Base-by-base conservation (phyloP, 352 stramenopile genomes). In the Blastocystis sp. region DNA sequence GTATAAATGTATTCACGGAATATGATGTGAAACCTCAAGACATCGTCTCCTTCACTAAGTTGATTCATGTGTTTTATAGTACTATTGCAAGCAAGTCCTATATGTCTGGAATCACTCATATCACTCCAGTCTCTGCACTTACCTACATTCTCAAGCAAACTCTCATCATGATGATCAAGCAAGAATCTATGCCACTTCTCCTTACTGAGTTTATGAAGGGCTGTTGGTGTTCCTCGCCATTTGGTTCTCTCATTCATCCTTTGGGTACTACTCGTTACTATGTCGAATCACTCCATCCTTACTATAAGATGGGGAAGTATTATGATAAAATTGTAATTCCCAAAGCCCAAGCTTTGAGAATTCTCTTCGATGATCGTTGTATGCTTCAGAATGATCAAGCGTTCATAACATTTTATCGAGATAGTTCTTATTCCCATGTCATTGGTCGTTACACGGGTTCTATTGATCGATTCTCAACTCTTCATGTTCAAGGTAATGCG, bases 91-190 rank as follows among this genome's bases (percentile, higher is more conserved):
- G 30, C 37, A 76, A 79, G 60, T 76, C 58, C 0, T 56, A 76
- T n/a, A 68, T 89, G 3, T 40, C 78, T 35, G 40, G 40, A 19
- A 30, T 58, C 1, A 79, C 27, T 22, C 60, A 76, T 53, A 60
- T 89, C 37, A 89, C 78, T 30, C 78, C 78, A 13, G 22, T n/a
- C 5, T 89, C 78, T 7, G 60, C 78, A 0, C 78, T 89, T 17
- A 89, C 53, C 2, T 89, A 66, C 48, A 89, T 89, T 51, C 54
- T 79, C 2, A 89, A 89, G 54, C 60, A 89, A 24, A 89, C 78
- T 13, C 24, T 89, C 5, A 40, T 58, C 1, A 68, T 56, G 42
- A 76, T 89, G 60, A 64, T 89, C 24, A 58, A 84, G 33, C 15
- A 17, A 7, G 33, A 84, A 17, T 30, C 44, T 19, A 35, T 37